Evolutionary conservation across 2,329 filamentous ascomycete genomes (phyloP).

Genomic region (Acrodontium crateriforme): DNA sequence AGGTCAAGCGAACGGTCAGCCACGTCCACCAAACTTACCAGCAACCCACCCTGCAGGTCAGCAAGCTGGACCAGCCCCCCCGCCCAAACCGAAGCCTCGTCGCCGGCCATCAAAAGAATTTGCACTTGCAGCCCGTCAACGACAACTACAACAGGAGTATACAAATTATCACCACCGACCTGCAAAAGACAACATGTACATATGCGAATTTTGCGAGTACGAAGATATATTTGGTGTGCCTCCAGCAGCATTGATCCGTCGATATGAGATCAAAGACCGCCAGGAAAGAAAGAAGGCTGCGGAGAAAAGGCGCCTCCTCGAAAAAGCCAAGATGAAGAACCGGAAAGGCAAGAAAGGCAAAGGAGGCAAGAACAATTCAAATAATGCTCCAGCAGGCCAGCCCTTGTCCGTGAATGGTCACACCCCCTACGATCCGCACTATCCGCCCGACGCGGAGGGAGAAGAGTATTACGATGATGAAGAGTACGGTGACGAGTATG

Average conservation of each 20-base stretch:
- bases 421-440: slow-evolving; percentile 15
- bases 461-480: slow-evolving; percentile 21
- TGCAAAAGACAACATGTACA: slow-evolving; percentile 64
- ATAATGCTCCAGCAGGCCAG: slow-evolving; percentile 8
- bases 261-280: slow-evolving; percentile 90
- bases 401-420: slow-evolving; percentile 8
- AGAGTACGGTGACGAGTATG: slow-evolving; percentile 15
- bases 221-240: slow-evolving; percentile 86
- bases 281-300: slow-evolving; percentile 69
- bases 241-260: slow-evolving; percentile 69
- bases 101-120: slow-evolving; percentile 56
- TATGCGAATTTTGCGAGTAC: slow-evolving; percentile 97
- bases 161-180: slow-evolving; percentile 65
- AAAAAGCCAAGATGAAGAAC: slow-evolving; percentile 89
- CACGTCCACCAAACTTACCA: slow-evolving; percentile 11
- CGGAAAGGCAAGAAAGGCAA: slow-evolving; percentile 74
- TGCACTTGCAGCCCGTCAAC: slow-evolving; percentile 58
- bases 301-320: slow-evolving; percentile 71
- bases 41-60: slow-evolving; percentile 12
- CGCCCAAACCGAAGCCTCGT: slow-evolving; percentile 46
- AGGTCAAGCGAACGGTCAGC: slow-evolving; percentile 1
- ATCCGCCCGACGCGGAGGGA: slow-evolving; percentile 14
- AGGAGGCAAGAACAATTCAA: slow-evolving; percentile 12
- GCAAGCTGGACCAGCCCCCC: slow-evolving; percentile 26
- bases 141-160: slow-evolving; percentile 63